Conservation (phyloP, 2,329 filamentous ascomycete species). For the Cordyceps pruinosa region DNA sequence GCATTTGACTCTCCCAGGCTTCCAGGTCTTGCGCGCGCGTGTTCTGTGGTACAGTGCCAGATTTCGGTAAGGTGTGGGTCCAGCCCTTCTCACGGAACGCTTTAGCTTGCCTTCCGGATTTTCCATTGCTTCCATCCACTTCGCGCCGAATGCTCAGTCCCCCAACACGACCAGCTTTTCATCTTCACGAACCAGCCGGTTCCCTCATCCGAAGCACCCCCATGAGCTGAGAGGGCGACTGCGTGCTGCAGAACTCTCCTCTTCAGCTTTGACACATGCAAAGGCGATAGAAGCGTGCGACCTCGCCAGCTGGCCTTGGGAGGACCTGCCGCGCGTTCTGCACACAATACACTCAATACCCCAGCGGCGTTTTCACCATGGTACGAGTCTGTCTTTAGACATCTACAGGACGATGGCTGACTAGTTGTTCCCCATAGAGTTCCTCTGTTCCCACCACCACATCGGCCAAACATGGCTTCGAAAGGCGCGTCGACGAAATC, state of each 20-base stretch:
- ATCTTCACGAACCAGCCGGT: neutral
- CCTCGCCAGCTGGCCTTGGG: slow-evolving; percentile 13
- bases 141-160: neutral
- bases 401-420: neutral
- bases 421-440: slow-evolving; percentile 38
- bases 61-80: slow-evolving; percentile 4
- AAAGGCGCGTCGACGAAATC: slow-evolving; percentile 73
- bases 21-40: neutral
- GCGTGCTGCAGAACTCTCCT: neutral
- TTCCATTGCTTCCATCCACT: slow-evolving; percentile 10
- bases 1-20: neutral
- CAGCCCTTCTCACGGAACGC: slow-evolving; percentile 8
- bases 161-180: slow-evolving; percentile 3
- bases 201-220: neutral
- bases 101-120: slow-evolving; percentile 12
- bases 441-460: slow-evolving; percentile 69
- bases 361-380: slow-evolving; percentile 3
- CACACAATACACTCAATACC: neutral
- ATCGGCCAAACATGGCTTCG: slow-evolving; percentile 66
- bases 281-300: neutral
- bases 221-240: slow-evolving; percentile 7
- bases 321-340: neutral
- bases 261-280: slow-evolving; percentile 6
- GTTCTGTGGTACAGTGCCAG: neutral
- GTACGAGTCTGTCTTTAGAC: neutral